Base-by-base conservation (phyloP, 208 protist genomes). In the Trypanosoma caninum region DNA sequence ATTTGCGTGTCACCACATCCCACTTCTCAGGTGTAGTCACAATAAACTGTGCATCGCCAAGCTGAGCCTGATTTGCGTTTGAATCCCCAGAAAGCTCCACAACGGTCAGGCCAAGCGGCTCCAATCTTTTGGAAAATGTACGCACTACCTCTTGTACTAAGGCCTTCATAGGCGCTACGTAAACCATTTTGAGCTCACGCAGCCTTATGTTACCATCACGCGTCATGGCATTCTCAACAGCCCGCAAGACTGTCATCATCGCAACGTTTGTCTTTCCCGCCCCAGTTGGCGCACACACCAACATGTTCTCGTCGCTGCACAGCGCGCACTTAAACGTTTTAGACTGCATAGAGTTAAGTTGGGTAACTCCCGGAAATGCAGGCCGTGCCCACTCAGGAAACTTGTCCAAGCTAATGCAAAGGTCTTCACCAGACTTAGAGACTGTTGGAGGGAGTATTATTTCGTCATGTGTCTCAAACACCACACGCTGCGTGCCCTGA, bases 21-120 rank as follows among this genome's bases (percentile, higher is more conserved):
- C 98, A 99, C 87, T 99, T 99, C 80, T 99, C 99, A 9, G 99
- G 99, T 13, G 99, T 99, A 11, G 98, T 98, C 3, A 99, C 94
- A 47, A 99, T 99, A 16, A 99, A 65, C 67, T 99, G 96, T 11
- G 98, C 98, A 13, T 97, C 84, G 11, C 62, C 71, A 31, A 99
- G 93, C 72, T 99, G 94, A 59, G 90, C 68, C 69, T 98, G 97
- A 48, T 85, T 98, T 51, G 99, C 79, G 44, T 91, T 70, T 23
- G 81, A 70, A 76, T 99, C 99, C 54, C 99, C 99, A 35, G 98
- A 99, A 3, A 99, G 85, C 80, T 99, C 99, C 20, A 81, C 68
- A 5, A 99, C 96, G 14, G 64, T 87, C 27, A 99, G 84, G 20
- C 96, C 97, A 34, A 98, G 95, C n/a, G 72, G 69, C 54, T 83